Base-by-base conservation (phyloP, 805 yeast species). In the Maudiozyma turicensis region DNA sequence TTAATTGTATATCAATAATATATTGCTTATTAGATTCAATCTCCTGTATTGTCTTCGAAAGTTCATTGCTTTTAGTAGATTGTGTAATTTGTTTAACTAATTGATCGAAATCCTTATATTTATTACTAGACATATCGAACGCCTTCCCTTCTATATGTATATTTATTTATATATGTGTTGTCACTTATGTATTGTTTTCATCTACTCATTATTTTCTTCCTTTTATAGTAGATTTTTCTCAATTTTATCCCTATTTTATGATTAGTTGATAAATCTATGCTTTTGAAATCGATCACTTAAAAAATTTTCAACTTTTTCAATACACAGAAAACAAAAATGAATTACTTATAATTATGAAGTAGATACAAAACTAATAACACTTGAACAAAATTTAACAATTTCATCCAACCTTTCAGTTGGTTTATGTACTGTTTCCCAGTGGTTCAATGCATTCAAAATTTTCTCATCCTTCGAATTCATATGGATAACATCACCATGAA, bases 401-500 rank as follows among this genome's bases (percentile, higher is more conserved):
- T 75, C 78, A 59, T 87, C 95, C 58, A 90, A 65, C 13, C 71
- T 72, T 3, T 71, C 72, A 38, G 74, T 70, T 44, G 71, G 73
- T 8, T 59, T 52, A 51, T 78, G 82, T 8, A 63, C 60, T 0
- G 46, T 56, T 40, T 71, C 66, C 83, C 86, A 84, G 26, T 62
- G 54, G 3, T 69, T 65, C 44, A 88, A 65, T 1, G 80, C 75
- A 1, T 58, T 65, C 8, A 65, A 64, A 43, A 84, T 64, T n/a
- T 62, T 59, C 2, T 64, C 69, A 41, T 71, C 74, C 2, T 46
- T 59, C 50, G 60, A 64, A 53, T 61, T 66, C 48, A 63, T 69
- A 60, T 63, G 69, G 33, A 93, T 69, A 6, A 86, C 80, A 64
- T 91, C 98, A 29, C 91, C 90, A 66, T 93, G 99, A 45, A 76